phyloP scores from a whole-genome alignment of 306 rosid genomes.

The Vigna mungo region DNA sequence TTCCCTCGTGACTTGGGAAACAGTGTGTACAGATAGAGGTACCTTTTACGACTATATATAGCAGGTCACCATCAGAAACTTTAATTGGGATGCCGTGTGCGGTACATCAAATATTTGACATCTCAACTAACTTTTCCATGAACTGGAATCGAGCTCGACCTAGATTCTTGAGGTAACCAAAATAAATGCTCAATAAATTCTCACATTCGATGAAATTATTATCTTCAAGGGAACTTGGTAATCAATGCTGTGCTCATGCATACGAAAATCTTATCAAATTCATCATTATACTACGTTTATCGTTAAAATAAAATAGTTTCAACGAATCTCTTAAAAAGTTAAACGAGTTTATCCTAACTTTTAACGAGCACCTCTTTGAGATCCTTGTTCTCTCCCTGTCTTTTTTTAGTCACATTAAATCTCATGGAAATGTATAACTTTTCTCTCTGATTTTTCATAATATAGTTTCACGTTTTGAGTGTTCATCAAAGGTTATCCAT shows the following conservation, averaged over 20 bases:
- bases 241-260: too few species aligned
- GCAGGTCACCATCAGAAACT: slow-evolving; percentile 39
- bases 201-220: background rate
- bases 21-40: background rate
- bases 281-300: too few species aligned
- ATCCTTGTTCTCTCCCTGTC: too few species aligned
- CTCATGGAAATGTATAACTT: too few species aligned
- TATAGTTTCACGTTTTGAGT: too few species aligned
- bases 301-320: too few species aligned
- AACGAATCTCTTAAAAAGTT: too few species aligned
- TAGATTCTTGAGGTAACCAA: slow-evolving; percentile 20
- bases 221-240: background rate
- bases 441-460: too few species aligned
- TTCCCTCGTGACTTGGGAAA: slow-evolving; percentile 31
- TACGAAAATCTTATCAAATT: too few species aligned
- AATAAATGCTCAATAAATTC: slow-evolving; percentile 3
- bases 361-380: too few species aligned
- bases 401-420: too few species aligned
- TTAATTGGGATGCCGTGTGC: slow-evolving; percentile 24
- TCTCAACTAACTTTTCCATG: slow-evolving; percentile 31
- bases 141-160: slow-evolving; percentile 16
- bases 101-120: slow-evolving; percentile 26
- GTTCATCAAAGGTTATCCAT: too few species aligned
- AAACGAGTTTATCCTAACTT: background rate
- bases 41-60: slow-evolving; percentile 6